A percentile compares a stretch with the other conserved stretches of the same genome.
Evolutionary conservation across 2,329 filamentous ascomycete genomes (phyloP).

Genomic region (Zasmidium citrigriseum): DNA sequence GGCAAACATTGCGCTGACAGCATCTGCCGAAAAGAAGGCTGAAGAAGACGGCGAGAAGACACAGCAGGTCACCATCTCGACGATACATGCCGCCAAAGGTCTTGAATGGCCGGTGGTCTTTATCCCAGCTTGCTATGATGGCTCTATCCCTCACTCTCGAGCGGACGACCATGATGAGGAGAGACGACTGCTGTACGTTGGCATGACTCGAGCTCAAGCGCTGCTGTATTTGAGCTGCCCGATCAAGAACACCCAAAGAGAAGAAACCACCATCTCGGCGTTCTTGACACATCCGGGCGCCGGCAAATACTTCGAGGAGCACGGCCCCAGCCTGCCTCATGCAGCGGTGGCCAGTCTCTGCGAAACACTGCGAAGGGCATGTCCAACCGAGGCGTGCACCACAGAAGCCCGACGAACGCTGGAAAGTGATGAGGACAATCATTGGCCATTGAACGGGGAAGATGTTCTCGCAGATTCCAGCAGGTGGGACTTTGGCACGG

Average conservation of each 20-base stretch:
- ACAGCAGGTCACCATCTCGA: conserved; percentile 80
- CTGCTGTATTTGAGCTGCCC: conserved; percentile 85
- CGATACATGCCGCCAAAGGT: conserved; percentile 93
- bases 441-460: conserved; percentile 66
- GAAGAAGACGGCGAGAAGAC: conserved; percentile 58
- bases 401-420: conserved; percentile 50
- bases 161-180: conserved; percentile 88
- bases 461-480: conserved; percentile 37
- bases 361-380: conserved; percentile 66
- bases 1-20: conserved; percentile 85
- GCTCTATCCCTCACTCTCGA: conserved; percentile 85
- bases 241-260: conserved; percentile 62
- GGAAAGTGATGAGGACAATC: conserved; percentile 64
- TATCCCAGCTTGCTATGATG: conserved; percentile 84
- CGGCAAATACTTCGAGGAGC: conserved; percentile 55
- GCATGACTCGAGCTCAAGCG: conserved; percentile 90
- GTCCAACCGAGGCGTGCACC: conserved; percentile 59
- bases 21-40: conserved; percentile 69
- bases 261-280: conserved; percentile 66
- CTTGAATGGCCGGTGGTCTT: conserved; percentile 97
- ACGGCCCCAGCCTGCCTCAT: conserved; percentile 70
- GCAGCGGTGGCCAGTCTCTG: conserved; percentile 66
- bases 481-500: conserved; percentile 39
- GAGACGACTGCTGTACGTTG: conserved; percentile 85
- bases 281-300: conserved; percentile 66